Percentiles rank a stretch among this genome's conserved stretches.
Conservation (phyloP, 768 basidiomycete genomes). For the Pulveroboletus sp. region DNA sequence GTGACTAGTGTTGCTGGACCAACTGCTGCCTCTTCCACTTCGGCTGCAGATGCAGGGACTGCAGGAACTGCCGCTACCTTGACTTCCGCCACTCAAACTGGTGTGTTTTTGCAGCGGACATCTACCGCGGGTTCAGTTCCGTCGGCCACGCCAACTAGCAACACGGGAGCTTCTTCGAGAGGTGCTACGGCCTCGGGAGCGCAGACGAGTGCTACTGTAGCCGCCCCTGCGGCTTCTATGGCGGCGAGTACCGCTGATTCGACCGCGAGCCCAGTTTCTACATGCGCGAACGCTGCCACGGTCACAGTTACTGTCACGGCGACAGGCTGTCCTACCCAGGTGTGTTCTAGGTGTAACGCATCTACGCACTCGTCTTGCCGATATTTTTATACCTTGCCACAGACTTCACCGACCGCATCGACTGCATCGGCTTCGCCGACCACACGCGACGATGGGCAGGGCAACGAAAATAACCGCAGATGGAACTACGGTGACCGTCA, state of each 20-base stretch:
- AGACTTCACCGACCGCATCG: constrained; percentile 1
- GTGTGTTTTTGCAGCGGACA: background rate
- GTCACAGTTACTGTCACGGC: constrained; percentile 20
- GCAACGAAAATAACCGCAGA: background rate
- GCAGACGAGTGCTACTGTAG: background rate
- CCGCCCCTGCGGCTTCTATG: background rate
- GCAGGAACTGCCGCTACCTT: background rate
- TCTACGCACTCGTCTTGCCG: background rate
- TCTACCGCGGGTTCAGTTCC: background rate
- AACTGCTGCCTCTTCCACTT: background rate
- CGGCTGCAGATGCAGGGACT: background rate
- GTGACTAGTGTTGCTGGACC: background rate
- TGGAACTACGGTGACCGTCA: background rate
- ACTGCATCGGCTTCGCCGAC: background rate
- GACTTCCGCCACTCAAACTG: background rate
- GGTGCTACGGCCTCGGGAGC: background rate
- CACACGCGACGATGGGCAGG: background rate
- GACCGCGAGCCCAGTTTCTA: background rate
- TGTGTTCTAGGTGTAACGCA: background rate
- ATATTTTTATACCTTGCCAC: background rate
- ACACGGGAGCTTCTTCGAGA: background rate
- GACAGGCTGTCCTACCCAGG: constrained; percentile 11
- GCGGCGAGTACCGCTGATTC: background rate
- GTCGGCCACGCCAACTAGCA: background rate
- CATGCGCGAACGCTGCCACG: background rate